Conservation (phyloP, 192 early-diverging fungal species). For the Thamnidium elegans region DNA sequence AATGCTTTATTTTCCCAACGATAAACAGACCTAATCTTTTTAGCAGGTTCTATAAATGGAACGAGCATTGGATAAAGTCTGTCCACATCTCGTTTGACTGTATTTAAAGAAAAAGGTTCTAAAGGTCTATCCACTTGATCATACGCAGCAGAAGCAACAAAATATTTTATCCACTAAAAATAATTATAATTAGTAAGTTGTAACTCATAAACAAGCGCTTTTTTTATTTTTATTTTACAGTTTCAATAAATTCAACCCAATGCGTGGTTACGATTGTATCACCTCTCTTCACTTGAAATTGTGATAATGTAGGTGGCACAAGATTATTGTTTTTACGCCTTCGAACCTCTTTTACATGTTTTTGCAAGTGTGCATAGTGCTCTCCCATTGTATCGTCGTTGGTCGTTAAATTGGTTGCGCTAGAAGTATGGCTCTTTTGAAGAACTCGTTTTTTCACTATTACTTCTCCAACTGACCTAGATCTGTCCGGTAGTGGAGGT, state of each 20-base stretch:
- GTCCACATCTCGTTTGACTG: conserved; percentile 13
- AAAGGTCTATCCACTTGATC: conserved; percentile 16
- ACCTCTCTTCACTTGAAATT: conserved; percentile 5
- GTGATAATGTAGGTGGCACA: neutral
- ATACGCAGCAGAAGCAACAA: conserved; percentile 15
- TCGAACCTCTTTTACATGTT: conserved; percentile 29
- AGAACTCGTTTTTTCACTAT: neutral
- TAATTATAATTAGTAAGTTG: neutral
- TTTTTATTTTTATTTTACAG: conserved; percentile 7
- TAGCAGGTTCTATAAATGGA: conserved; percentile 8
- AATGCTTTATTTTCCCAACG: conserved; percentile 29
- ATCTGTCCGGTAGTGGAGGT: neutral
- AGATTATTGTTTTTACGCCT: neutral
- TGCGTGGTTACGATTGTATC: conserved; percentile 8
- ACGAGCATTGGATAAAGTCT: conserved; percentile 17
- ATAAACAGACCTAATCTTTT: conserved; percentile 15
- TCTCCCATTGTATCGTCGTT: conserved; percentile 3
- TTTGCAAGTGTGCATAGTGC: conserved; percentile 21
- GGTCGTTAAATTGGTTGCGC: neutral
- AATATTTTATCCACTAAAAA: conserved; percentile 15
- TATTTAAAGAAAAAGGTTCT: conserved; percentile 22
- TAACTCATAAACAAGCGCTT: neutral
- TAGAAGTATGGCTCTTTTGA: neutral
- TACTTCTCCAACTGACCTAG: neutral
- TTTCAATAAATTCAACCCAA: conserved; percentile 22